These are phyloP conservation scores for Pilatotrama ljubarskyi DNA, from an alignment of 768 basidiomycete genomes.

Conservation along the genomic window DNA sequence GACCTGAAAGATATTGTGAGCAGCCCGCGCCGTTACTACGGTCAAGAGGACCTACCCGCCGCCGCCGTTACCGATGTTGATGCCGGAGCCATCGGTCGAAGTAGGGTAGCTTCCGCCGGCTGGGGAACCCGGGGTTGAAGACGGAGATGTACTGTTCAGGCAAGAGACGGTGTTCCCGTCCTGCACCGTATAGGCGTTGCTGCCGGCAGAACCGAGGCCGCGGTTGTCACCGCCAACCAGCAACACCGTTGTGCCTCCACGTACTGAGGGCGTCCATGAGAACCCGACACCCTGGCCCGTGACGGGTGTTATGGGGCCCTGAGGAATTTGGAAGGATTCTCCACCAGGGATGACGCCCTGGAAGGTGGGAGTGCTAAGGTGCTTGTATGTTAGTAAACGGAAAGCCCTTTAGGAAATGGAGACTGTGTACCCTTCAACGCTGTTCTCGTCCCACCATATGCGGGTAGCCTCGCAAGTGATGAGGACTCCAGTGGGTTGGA, in stretches of 20 bases:
- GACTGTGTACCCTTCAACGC: slow-evolving; percentile 52
- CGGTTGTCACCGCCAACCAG: slow-evolving; percentile 67
- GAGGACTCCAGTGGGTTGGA: slow-evolving; percentile 61
- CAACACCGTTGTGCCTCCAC: slow-evolving; percentile 64
- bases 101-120: slow-evolving; percentile 77
- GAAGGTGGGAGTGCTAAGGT: slow-evolving; percentile 55
- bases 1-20: slow-evolving; percentile 15
- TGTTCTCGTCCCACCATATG: slow-evolving; percentile 60
- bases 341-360: slow-evolving; percentile 80
- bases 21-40: not conserved
- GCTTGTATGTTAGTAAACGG: not conserved
- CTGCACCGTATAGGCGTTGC: slow-evolving; percentile 54
- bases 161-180: slow-evolving; percentile 54
- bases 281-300: slow-evolving; percentile 60
- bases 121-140: slow-evolving; percentile 73
- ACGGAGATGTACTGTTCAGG: slow-evolving; percentile 60
- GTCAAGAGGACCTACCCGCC: slow-evolving; percentile 23
- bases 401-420: not conserved
- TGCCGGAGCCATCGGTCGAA: slow-evolving; percentile 39
- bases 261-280: slow-evolving; percentile 63
- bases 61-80: slow-evolving; percentile 26
- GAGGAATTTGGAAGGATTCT: slow-evolving; percentile 66
- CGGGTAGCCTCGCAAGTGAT: slow-evolving; percentile 65
- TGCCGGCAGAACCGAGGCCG: slow-evolving; percentile 71
- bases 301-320: slow-evolving; percentile 44